Base-by-base conservation (phyloP, 2,329 filamentous ascomycete genomes). In the Penicillium sp. region DNA sequence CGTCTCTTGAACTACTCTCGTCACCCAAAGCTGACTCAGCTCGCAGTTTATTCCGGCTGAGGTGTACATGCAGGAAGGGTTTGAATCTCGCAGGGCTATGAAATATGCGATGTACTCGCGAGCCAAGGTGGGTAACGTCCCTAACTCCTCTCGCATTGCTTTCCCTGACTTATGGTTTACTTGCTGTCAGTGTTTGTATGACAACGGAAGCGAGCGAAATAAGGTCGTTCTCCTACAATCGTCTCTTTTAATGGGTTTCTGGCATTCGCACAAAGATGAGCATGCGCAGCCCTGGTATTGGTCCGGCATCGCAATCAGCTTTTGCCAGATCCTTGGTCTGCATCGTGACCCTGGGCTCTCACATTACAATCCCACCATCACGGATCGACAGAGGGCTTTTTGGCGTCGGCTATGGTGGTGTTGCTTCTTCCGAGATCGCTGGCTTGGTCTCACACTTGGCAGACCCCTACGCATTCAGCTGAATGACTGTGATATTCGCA, bases 201-300 rank as follows among this genome's bases (percentile, higher is more conserved):
- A 77, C 52, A 66, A 74, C 9, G 72, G 74, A 27, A 72, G 73
- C 2, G 75, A 79, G 46, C 70, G 67, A 2, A 73, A 78, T 37
- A 78, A 80, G 51, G 69, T 77, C 62, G 18, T 69, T n/a, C 69
- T 81, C 2, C 73, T 81, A 16, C 79, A 81, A 62, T 72, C 78
- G 0, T 72, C 77, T 7, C 69, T 81, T 1, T 60, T 81, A 0
- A 68, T 81, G 53, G 73, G 74, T 7, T 79, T 78, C 55, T 81
- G 75, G 72, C 78, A 78, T 50, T 73, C 74, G 0, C 73, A 78
- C 39, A 67, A 73, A 0, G 75, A 80, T 50, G 76, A 80, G 50
- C 72, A 77, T 13, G 72, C 70, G 9, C 75, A 78, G 10, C 73
- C 78, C 0, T 81, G 78, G 78, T 77, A 80, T 55, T 81, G 79